Conservation (phyloP, 495 filamentous ascomycete species). For the Usnea hakonensis region DNA sequence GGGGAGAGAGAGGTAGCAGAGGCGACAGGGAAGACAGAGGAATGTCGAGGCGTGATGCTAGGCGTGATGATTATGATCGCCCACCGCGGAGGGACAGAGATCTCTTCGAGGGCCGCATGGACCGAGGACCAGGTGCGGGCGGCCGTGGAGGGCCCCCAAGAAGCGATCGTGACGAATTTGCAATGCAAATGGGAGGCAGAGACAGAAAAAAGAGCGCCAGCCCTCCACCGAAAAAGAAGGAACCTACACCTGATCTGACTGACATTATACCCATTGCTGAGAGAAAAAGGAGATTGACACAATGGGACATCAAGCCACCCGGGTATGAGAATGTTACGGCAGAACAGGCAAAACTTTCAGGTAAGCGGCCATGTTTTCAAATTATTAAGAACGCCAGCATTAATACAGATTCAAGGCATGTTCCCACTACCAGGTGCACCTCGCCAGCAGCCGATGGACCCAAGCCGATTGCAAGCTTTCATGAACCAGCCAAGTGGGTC, state of each 20-base stretch:
- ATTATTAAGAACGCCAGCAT: not conserved
- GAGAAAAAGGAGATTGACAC: constrained; percentile 83
- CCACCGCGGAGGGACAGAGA: constrained; percentile 54
- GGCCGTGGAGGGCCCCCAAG: constrained; percentile 35
- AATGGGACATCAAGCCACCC: constrained; percentile 98
- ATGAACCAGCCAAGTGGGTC: constrained; percentile 79
- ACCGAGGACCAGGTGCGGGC: constrained; percentile 47
- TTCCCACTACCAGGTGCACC: constrained; percentile 95
- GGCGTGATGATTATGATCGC: constrained; percentile 58
- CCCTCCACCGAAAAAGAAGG: constrained; percentile 79
- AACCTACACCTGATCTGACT: constrained; percentile 92
- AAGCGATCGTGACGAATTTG: constrained; percentile 41
- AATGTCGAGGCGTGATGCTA: constrained; percentile 38
- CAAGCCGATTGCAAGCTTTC: constrained; percentile 87
- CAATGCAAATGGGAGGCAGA: constrained; percentile 42
- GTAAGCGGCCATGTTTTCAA: constrained; percentile 33
- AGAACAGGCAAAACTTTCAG: constrained; percentile 97
- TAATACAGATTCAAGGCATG: constrained; percentile 53
- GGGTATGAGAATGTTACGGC: constrained; percentile 98
- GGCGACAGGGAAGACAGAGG: constrained; percentile 29
- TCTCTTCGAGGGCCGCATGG: constrained; percentile 57
- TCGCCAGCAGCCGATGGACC: constrained; percentile 93
- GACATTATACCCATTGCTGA: constrained; percentile 68
- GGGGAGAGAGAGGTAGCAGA: constrained; percentile 41
- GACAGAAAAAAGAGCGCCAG: constrained; percentile 70